Evolutionary conservation across 140 eudicot genomes (phyloP), one percentile per base, ranked within the genome.

Genomic region (Cichorium intybus): DNA sequence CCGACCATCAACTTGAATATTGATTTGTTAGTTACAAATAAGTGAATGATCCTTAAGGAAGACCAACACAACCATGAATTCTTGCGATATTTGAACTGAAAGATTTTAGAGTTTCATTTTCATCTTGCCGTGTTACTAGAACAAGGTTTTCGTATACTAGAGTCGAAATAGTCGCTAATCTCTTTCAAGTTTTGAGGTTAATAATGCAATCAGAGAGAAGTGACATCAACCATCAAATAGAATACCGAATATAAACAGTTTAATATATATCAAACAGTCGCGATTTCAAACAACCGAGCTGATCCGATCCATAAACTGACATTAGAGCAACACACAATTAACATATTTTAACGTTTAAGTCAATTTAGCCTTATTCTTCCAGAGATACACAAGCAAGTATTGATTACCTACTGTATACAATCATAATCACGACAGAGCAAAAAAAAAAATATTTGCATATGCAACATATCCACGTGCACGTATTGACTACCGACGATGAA

Each of bases 241-340:
- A 18, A 6, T 11, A 5, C 10, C 50, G 22, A 3, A 50, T 17
- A 31, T 3, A 22, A 2, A 51, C 12, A 3, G 24, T n/a, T 33
- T 29, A n/a, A n/a, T n/a, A 66, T 33, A 51, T 12, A 33, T 37
- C n/a, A 23, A 24, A 11, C 0, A 67, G 29, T 29, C 21, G 2
- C 39, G 53, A 3, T 7, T 2, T 31, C n/a, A 47, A 58, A 47
- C 10, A 59, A 41, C 35, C 59, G 22, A 60, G 24, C 43, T 22
- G 10, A 23, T 47, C 26, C 1, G 52, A 70, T 70, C 60, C 60
- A 34, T 17, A 71, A 4, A 47, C 28, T n/a, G 59, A 9, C 60
- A 59, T 18, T 21, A 9, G 9, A 20, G 24, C 63, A 20, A 70
- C 45, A 10, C 20, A 71, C 16, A 48, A 11, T 16, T 0, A 22